These are phyloP conservation scores for Fusarium hostae DNA, from an alignment of 2,329 filamentous ascomycete species.

Conservation along the genomic window DNA sequence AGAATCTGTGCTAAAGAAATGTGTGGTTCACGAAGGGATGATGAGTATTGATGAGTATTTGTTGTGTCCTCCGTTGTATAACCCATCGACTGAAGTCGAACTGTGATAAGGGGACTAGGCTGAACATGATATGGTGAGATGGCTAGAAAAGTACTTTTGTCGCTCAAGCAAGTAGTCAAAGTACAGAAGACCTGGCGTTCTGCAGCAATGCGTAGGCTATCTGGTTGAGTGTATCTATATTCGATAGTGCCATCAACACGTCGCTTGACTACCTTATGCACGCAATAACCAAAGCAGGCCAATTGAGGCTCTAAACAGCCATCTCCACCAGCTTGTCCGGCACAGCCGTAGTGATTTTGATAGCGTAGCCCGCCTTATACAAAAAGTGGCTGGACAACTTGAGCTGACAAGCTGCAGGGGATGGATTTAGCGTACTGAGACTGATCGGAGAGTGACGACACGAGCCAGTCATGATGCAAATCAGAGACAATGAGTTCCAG, in stretches of 20 bases:
- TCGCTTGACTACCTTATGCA: conserved; percentile 7
- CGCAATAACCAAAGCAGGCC: conserved; percentile 20
- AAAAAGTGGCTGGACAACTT: conserved; percentile 26
- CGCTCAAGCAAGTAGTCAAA: neutral
- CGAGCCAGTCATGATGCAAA: conserved; percentile 17
- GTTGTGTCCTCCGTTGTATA: neutral
- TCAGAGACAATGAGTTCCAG: conserved; percentile 13
- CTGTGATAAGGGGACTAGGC: neutral
- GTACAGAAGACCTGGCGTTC: neutral
- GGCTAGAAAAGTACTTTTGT: neutral
- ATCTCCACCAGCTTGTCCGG: conserved; percentile 22
- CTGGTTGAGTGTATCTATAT: conserved; percentile 10
- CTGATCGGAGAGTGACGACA: conserved; percentile 30
- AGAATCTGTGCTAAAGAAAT: neutral
- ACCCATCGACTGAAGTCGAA: neutral
- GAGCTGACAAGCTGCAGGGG: conserved; percentile 35
- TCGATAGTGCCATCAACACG: conserved; percentile 9
- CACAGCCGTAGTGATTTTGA: conserved; percentile 6
- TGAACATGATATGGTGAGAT: neutral
- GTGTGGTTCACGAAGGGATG: neutral
- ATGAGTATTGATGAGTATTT: neutral
- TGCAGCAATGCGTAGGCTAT: neutral
- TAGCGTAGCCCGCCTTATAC: conserved; percentile 9
- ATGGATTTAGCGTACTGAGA: conserved; percentile 9
- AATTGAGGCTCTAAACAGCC: conserved; percentile 25